Evolutionary conservation across 2,329 filamentous ascomycete species (phyloP).

Genomic region (Colletotrichum tanaceti): DNA sequence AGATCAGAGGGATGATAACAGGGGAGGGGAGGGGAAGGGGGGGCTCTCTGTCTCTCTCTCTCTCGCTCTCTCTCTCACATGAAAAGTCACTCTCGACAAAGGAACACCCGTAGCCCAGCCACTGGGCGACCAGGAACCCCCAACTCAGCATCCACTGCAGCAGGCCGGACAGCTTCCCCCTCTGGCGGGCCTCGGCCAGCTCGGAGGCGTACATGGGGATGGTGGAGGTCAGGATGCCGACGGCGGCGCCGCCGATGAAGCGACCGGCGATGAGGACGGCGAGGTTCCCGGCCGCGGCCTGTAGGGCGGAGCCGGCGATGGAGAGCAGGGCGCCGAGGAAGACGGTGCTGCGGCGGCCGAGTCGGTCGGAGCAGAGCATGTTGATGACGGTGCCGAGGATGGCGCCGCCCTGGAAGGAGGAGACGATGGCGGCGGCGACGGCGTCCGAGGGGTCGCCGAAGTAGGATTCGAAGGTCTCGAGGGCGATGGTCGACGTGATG

Average conservation of each 20-base stretch:
- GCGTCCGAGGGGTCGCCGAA: conserved; percentile 53
- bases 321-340: conserved; percentile 48
- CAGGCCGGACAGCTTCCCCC: conserved; percentile 54
- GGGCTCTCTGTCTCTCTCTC: too few species aligned
- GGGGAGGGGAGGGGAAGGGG: conserved; percentile 38
- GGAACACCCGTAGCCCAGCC: conserved; percentile 50
- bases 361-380: conserved; percentile 47
- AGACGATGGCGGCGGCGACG: conserved; percentile 45
- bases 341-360: conserved; percentile 48
- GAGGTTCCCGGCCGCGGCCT: conserved; percentile 48
- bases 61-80: conserved; percentile 44
- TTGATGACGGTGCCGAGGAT: conserved; percentile 47
- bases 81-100: conserved; percentile 46
- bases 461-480: conserved; percentile 52
- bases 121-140: conserved; percentile 55
- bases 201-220: conserved; percentile 61
- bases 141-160: conserved; percentile 59
- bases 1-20: conserved; percentile 38
- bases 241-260: conserved; percentile 60
- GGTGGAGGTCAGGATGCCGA: conserved; percentile 60
- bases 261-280: conserved; percentile 61
- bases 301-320: conserved; percentile 47
- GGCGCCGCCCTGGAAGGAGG: conserved; percentile 47
- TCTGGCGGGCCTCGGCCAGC: conserved; percentile 52
- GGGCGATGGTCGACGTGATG: conserved; percentile 51